phyloP scores from a whole-genome alignment of 1,139 yeast genomes.

The Hyphopichia buzzinii region DNA sequence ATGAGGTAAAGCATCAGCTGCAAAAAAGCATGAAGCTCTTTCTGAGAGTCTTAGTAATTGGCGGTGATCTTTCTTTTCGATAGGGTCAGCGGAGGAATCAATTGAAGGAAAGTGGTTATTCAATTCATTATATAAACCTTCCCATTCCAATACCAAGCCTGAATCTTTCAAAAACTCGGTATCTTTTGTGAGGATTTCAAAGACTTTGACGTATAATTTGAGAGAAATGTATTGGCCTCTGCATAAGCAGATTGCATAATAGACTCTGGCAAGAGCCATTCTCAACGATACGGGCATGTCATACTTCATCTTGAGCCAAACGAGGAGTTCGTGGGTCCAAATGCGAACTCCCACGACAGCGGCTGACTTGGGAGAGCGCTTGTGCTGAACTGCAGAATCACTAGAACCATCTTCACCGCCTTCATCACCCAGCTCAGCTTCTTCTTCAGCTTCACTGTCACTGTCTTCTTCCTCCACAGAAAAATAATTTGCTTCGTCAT shows the following conservation, averaged over 20 bases:
- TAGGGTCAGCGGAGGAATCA: conserved; percentile 28
- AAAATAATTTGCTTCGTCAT: conserved; percentile 19
- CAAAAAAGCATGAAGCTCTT: conserved; percentile 47
- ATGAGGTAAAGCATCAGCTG: conserved; percentile 33
- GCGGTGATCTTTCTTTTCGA: conserved; percentile 44
- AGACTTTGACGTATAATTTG: conserved; percentile 62
- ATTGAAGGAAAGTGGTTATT: conserved; percentile 30
- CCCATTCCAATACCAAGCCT: conserved; percentile 54
- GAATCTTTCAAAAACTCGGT: conserved; percentile 34
- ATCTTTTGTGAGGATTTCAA: conserved; percentile 57
- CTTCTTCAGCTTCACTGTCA: conserved; percentile 36
- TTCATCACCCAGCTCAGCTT: conserved; percentile 33
- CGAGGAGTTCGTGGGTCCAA: conserved; percentile 86
- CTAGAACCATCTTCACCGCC: conserved; percentile 42
- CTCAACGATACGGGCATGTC: conserved; percentile 72
- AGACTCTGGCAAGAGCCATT: conserved; percentile 63
- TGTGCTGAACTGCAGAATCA: conserved; percentile 42
- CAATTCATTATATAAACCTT: conserved; percentile 41
- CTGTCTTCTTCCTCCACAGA: conserved; percentile 30
- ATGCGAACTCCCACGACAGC: conserved; percentile 73
- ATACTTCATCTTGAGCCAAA: conserved; percentile 78
- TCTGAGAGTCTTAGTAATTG: conserved; percentile 45
- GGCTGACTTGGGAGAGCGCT: conserved; percentile 64
- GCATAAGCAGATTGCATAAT: conserved; percentile 68
- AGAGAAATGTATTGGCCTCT: conserved; percentile 72